Evolutionary conservation across 1,139 yeast genomes (phyloP), one percentile per base, ranked within the genome.

Genomic region (Yamadazyma dendronema): DNA sequence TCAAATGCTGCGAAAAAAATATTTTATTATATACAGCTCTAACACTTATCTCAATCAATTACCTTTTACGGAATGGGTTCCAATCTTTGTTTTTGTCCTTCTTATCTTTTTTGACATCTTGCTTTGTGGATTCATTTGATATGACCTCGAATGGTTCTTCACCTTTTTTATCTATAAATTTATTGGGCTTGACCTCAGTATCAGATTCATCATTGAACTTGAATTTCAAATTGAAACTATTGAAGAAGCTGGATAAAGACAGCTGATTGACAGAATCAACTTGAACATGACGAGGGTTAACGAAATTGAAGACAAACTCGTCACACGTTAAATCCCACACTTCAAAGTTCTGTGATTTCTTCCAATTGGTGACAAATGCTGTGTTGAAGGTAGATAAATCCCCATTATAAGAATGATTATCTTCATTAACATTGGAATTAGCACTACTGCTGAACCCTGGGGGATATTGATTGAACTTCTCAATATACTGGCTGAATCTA

Each of bases 221-320:
- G 36, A 43, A 36, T 35, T 43, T 54, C 19, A 54, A 42, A 34
- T 50, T 56, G 34, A 59, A 54, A 40, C 52, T 56, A 36, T 42
- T 57, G 45, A 64, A 61, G 42, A 64, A 61, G 40, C 53, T 56
- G 17, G 41, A 24, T 7, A 48, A 30, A 4, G 44, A 22, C 48
- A 44, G 49, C 27, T 41, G 44, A 30, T 33, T 40, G 4, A 23
- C 36, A 4, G 44, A 28, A 33, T 48, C 52, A 9, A 48, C 52
- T 39, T 46, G 50, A 36, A 79, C 56, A 58, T 90, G 97, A 41
- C 73, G 72, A 1, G 97, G 96, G 43, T 82, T 87, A 39, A 88
- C 81, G 45, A 92, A 79, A 53, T 89, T 95, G 64, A 90, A 90
- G 24, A 92, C 69, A 52, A 90, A 90, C 53, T 87, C 95, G 56